Percentiles rank a stretch among this genome's conserved stretches.
These are phyloP conservation scores for Irpex sp. DNA, from an alignment of 1,284 basidiomycete species.

Conservation along the genomic window DNA sequence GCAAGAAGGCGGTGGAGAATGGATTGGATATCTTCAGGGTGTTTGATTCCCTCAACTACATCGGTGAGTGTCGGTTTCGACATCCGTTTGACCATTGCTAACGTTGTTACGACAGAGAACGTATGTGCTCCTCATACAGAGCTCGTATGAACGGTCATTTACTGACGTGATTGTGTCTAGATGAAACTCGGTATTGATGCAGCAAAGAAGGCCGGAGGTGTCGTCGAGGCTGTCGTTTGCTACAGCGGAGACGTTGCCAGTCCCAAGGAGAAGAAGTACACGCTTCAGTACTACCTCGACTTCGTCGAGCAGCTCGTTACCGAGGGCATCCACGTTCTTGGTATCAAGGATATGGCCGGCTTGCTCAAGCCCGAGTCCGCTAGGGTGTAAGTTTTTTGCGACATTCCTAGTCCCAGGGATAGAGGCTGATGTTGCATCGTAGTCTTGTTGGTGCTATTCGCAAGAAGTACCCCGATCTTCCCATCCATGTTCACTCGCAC, in stretches of 20 bases:
- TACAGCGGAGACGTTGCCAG: constrained; percentile 98
- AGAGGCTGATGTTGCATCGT: constrained; percentile 9
- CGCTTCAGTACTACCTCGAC: constrained; percentile 96
- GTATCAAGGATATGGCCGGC: constrained; percentile 99
- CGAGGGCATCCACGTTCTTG: constrained; percentile 96
- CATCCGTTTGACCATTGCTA: not conserved
- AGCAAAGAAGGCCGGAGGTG: constrained; percentile 99
- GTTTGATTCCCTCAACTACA: constrained; percentile 98
- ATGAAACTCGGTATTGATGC: constrained; percentile 97
- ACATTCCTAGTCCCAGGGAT: constrained; percentile 6
- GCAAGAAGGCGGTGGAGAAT: constrained; percentile 97
- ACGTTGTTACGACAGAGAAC: constrained; percentile 46
- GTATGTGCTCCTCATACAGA: constrained; percentile 29
- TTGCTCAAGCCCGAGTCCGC: constrained; percentile 95
- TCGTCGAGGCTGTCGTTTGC: constrained; percentile 96
- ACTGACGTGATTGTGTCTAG: constrained; percentile 23
- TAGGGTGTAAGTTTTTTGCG: constrained; percentile 55
- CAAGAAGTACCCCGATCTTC: constrained; percentile 94
- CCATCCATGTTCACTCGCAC: constrained; percentile 99
- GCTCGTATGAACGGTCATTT: not conserved
- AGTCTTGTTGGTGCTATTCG: constrained; percentile 93
- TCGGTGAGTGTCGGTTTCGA: constrained; percentile 53
- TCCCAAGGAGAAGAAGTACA: constrained; percentile 97
- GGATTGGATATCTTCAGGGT: constrained; percentile 99
- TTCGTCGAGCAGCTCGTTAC: constrained; percentile 92